These are phyloP conservation scores for Cyberlindnera maclurae DNA, from an alignment of 805 yeast genomes.

Conservation along the genomic window DNA sequence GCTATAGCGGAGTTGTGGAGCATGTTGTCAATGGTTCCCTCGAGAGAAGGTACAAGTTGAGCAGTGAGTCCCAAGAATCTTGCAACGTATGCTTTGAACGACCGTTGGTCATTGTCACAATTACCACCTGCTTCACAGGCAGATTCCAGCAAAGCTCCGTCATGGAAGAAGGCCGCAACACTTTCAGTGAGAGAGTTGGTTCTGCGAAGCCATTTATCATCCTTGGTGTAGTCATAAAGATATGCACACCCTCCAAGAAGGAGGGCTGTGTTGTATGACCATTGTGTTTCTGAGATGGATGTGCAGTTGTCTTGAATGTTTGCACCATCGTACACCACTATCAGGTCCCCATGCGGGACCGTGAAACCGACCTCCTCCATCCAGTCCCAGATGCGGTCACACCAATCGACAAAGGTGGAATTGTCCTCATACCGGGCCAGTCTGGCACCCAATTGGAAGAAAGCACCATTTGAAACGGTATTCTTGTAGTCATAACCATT, in stretches of 20 bases:
- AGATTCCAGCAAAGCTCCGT: conserved; percentile 63
- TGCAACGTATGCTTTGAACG: conserved; percentile 82
- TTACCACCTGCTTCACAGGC: conserved; percentile 61
- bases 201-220: conserved; percentile 41
- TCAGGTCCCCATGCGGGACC: conserved; percentile 25
- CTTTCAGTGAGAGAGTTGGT: conserved; percentile 52
- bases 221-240: conserved; percentile 52
- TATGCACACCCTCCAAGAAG: conserved; percentile 64
- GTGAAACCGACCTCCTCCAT: conserved; percentile 40
- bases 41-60: conserved; percentile 52
- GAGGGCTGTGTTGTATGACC: conserved; percentile 68
- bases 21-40: conserved; percentile 26
- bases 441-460: conserved; percentile 83
- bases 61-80: conserved; percentile 73
- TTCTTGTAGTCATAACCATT: conserved; percentile 92
- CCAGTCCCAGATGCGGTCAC: conserved; percentile 79
- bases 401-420: conserved; percentile 65
- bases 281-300: conserved; percentile 40
- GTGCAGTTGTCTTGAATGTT: conserved; percentile 39
- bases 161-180: conserved; percentile 46
- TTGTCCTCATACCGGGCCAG: conserved; percentile 78
- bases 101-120: conserved; percentile 84
- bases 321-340: conserved; percentile 56
- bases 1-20: conserved; percentile 50
- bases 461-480: conserved; percentile 82